A percentile compares a stretch with the other conserved stretches of the same genome.
Conservation (phyloP, 2,329 filamentous ascomycete species). For the Emergomyces africanus region DNA sequence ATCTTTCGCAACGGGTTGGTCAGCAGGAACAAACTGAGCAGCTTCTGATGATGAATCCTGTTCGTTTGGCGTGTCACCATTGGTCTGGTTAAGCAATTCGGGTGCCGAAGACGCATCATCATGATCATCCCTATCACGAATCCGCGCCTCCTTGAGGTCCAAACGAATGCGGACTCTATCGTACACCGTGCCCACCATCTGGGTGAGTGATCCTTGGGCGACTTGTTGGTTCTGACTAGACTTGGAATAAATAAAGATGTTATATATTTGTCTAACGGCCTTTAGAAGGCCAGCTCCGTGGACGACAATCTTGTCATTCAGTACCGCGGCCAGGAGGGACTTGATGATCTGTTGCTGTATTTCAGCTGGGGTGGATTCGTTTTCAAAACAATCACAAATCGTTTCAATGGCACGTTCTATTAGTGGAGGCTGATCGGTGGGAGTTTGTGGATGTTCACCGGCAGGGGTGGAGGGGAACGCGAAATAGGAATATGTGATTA, state of each 20-base stretch:
- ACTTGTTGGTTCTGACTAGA: constrained; percentile 93
- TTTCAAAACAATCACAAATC: constrained; percentile 98
- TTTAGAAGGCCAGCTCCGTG: constrained; percentile 93
- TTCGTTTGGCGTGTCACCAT: constrained; percentile 34
- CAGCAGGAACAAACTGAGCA: constrained; percentile 22
- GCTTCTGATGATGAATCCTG: constrained; percentile 34
- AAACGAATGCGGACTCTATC: constrained; percentile 81
- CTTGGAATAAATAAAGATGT: constrained; percentile 92
- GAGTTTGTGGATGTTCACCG: constrained; percentile 27
- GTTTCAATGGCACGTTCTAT: constrained; percentile 98
- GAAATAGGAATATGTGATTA: constrained; percentile 98
- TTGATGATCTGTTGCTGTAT: constrained; percentile 98
- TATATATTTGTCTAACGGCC: constrained; percentile 95
- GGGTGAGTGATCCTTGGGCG: constrained; percentile 88
- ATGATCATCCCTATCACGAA: constrained; percentile 31
- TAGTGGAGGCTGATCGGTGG: constrained; percentile 45
- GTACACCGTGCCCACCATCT: constrained; percentile 98
- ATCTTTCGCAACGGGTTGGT: constrained; percentile 40
- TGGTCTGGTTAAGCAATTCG: constrained; percentile 24
- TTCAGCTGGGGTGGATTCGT: constrained; percentile 81
- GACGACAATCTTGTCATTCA: constrained; percentile 98
- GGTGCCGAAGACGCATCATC: constrained; percentile 23
- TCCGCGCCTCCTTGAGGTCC: constrained; percentile 70
- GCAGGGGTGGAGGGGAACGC: constrained; percentile 47
- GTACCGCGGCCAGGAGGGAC: constrained; percentile 81